Percentiles rank a stretch among this genome's conserved stretches.
These are phyloP conservation scores for Dendrostoma leiphaemia DNA, from an alignment of 2,329 filamentous ascomycete genomes.

Conservation along the genomic window DNA sequence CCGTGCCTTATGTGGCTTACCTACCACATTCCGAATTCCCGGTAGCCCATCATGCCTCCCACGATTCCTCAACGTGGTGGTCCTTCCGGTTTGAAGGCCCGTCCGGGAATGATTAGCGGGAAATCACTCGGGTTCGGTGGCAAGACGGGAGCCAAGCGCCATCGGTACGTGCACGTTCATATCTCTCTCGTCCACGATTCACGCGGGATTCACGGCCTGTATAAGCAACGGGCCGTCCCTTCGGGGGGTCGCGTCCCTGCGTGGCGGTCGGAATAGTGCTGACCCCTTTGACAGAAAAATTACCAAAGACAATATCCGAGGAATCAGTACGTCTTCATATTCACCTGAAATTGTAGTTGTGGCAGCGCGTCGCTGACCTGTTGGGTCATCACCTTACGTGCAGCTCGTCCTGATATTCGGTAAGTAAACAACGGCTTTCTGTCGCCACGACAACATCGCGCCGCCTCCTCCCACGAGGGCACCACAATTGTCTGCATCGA, in stretches of 20 bases:
- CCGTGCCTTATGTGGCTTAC: neutral
- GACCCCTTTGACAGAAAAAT: constrained; percentile 41
- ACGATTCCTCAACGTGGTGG: constrained; percentile 30
- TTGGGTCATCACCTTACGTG: neutral
- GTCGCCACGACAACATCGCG: neutral
- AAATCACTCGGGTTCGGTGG: constrained; percentile 22
- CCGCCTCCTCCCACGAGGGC: too few relatives aligned
- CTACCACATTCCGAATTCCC: neutral
- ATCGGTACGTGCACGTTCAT: constrained; percentile 23
- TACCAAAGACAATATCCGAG: constrained; percentile 43
- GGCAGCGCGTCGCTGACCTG: neutral
- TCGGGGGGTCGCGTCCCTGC: too few relatives aligned
- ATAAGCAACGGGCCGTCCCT: too few relatives aligned
- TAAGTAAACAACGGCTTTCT: constrained; percentile 6
- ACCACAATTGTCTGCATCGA: neutral
- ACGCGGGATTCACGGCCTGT: too few relatives aligned
- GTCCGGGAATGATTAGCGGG: constrained; percentile 14
- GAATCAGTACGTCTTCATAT: constrained; percentile 45
- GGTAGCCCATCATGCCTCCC: constrained; percentile 25
- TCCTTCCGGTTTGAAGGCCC: constrained; percentile 22
- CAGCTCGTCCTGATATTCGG: constrained; percentile 19
- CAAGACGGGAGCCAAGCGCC: constrained; percentile 24
- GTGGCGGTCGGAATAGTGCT: too few relatives aligned
- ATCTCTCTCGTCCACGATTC: neutral
- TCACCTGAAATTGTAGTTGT: neutral